A percentile compares a stretch with the other conserved stretches of the same genome.
These are phyloP conservation scores for Lichtheimia corymbifera DNA, from an alignment of 371 early-diverging fungal genomes.

Conservation along the genomic window DNA sequence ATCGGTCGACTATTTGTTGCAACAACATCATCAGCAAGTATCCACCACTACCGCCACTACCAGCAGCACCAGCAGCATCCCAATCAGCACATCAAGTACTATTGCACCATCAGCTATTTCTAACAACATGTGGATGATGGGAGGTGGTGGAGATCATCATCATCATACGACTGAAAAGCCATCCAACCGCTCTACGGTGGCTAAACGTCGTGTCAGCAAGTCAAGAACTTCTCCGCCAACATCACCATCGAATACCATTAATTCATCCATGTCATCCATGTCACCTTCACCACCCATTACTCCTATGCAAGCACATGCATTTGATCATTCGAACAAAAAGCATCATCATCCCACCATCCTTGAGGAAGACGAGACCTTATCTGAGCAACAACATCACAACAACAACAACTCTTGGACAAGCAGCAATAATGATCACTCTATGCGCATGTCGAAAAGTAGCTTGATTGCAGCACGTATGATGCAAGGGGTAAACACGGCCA, in stretches of 20 bases:
- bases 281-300: conserved; percentile 46
- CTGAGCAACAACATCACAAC: not conserved
- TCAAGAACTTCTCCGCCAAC: conserved; percentile 21
- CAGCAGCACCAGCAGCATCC: too few species aligned
- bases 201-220: conserved; percentile 5
- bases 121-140: conserved; percentile 10
- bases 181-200: not conserved
- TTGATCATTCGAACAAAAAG: not conserved
- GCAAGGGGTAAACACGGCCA: conserved; percentile 27
- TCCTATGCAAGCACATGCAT: conserved; percentile 20
- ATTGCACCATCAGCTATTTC: not conserved
- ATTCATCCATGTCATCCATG: conserved; percentile 26
- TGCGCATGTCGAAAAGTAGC: conserved; percentile 19
- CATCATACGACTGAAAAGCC: too few species aligned
- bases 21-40: conserved; percentile 7
- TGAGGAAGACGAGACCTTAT: conserved; percentile 44
- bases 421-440: not conserved
- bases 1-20: conserved; percentile 11
- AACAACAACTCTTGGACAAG: not conserved
- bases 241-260: conserved; percentile 29
- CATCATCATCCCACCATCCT: conserved; percentile 45
- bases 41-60: not conserved
- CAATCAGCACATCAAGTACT: not conserved
- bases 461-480: conserved; percentile 31
- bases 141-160: not conserved